A percentile compares a stretch with the other conserved stretches of the same genome.
Conservation (phyloP, 139 green algal genomes). For the Coelastrella sp. region DNA sequence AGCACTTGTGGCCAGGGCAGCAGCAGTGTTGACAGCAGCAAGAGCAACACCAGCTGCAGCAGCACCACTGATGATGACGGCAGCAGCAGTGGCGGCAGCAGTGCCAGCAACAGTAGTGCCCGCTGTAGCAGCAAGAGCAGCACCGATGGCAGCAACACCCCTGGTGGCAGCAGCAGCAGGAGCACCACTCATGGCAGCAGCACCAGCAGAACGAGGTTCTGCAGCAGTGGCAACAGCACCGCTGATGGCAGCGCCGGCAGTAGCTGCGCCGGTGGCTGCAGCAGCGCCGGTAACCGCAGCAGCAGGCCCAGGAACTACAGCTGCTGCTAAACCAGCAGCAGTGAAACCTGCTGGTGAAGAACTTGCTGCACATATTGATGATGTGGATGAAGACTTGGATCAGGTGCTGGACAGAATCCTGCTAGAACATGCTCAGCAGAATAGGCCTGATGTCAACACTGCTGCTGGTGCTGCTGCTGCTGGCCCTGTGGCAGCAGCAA, state of each 20-base stretch:
- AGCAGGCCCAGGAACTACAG: slow-evolving; percentile 1
- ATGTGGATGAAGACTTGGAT: background rate
- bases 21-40: background rate
- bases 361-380: background rate
- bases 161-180: too few species aligned
- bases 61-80: background rate
- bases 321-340: background rate
- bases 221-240: background rate
- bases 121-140: background rate
- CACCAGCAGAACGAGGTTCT: too few species aligned
- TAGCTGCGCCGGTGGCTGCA: background rate
- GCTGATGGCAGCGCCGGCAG: background rate
- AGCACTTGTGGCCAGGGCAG: too few species aligned
- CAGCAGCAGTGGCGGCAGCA: background rate
- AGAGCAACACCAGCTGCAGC: background rate
- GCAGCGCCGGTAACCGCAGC: background rate
- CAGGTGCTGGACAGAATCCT: background rate
- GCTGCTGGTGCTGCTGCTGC: slow-evolving; percentile 8
- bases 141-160: too few species aligned
- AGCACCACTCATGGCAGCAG: background rate
- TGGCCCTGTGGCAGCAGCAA: background rate
- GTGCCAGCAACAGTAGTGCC: background rate
- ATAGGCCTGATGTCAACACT: background rate
- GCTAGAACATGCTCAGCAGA: background rate
- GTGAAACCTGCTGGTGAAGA: too few species aligned